phyloP scores from a whole-genome alignment of 192 early-diverging fungal species.

The Mortierella alpina region DNA sequence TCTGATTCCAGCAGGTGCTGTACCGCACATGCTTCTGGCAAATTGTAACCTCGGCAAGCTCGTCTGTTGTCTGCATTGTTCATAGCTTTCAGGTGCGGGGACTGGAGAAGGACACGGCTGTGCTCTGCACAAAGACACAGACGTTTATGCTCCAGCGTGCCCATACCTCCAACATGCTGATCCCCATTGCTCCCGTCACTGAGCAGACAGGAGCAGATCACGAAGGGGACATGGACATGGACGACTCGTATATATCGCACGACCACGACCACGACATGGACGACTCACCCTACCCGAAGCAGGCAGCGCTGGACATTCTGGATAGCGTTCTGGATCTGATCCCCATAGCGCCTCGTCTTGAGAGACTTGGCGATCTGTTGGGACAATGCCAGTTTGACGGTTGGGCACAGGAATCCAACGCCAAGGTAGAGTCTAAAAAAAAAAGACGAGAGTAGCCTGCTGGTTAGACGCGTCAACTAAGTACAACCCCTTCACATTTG shows the following conservation, averaged over 20 bases:
- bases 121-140: conserved; percentile 43
- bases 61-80: neutral
- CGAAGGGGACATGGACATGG: neutral
- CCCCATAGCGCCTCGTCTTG: conserved; percentile 55
- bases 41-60: too few species aligned
- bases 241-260: conserved; percentile 3
- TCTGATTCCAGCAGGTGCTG: too few species aligned
- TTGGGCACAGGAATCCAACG: conserved; percentile 42
- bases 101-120: conserved; percentile 41
- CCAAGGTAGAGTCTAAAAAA: conserved; percentile 7
- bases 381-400: conserved; percentile 50
- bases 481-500: neutral
- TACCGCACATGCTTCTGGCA: too few species aligned
- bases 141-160: conserved; percentile 43
- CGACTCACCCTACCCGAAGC: conserved; percentile 9
- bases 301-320: conserved; percentile 51
- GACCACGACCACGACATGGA: neutral
- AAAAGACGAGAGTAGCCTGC: neutral
- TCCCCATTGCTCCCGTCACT: conserved; percentile 38
- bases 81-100: conserved; percentile 46
- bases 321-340: conserved; percentile 56
- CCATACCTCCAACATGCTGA: conserved; percentile 46
- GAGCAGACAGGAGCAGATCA: neutral
- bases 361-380: conserved; percentile 53
- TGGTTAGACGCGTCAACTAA: neutral